These are phyloP conservation scores for Alternaria arbusti DNA, from an alignment of 2,329 filamentous ascomycete species.

Conservation along the genomic window DNA sequence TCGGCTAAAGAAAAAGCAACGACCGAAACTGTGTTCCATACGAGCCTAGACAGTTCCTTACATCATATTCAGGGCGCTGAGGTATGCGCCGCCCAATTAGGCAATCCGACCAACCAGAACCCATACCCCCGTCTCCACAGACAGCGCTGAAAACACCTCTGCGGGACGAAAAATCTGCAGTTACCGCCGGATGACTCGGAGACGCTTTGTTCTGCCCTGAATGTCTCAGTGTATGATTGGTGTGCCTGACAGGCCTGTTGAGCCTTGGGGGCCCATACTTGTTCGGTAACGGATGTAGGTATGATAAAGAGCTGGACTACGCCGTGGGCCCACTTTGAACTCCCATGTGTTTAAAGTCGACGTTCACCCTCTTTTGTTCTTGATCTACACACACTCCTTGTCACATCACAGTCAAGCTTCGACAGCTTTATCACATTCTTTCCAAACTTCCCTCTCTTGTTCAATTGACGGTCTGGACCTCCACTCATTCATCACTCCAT, in stretches of 20 bases:
- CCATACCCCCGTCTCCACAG: not conserved
- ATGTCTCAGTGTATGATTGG: conserved; percentile 8
- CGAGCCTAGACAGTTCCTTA: conserved; percentile 1
- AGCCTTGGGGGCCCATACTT: not conserved
- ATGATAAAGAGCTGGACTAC: not conserved
- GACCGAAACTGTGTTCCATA: not conserved
- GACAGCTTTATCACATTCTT: conserved; percentile 12
- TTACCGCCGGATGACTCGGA: conserved; percentile 1
- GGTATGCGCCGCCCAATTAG: conserved; percentile 4
- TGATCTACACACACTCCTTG: conserved; percentile 1
- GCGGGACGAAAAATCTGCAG: conserved; percentile 7
- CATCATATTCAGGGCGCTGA: not conserved
- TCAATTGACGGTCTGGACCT: conserved; percentile 4
- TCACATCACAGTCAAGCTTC: conserved; percentile 7
- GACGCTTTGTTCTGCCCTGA: conserved; percentile 2
- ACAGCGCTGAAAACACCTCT: not conserved
- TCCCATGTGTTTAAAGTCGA: not conserved
- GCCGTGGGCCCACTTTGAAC: not conserved
- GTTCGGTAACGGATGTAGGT: not conserved
- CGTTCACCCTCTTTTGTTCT: not conserved
- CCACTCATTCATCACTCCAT: conserved; percentile 2
- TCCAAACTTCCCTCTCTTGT: conserved; percentile 1
- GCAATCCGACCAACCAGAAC: conserved; percentile 11
- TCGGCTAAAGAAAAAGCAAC: not conserved
- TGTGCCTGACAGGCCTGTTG: not conserved